Conservation (phyloP, 371 early-diverging fungal species). For the Mortierella sp. region DNA sequence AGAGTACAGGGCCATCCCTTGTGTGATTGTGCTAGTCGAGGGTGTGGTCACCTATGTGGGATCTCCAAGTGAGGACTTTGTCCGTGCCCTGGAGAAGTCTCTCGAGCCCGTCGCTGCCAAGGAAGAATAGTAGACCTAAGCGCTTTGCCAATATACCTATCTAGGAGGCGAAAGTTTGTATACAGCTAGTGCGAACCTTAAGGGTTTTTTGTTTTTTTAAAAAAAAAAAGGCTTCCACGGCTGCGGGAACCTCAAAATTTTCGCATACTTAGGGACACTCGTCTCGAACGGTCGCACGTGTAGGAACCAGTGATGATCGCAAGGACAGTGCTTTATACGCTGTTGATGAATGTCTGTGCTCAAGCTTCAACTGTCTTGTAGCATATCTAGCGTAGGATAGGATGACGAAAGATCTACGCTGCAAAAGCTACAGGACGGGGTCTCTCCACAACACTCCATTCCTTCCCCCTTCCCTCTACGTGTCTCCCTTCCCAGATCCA, state of each 20-base stretch:
- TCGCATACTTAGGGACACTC: no score
- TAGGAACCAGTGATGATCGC: no score
- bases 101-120: slow-evolving; percentile 19
- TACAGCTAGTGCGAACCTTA: no score
- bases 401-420: background rate
- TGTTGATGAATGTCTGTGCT: background rate
- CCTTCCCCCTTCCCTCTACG: background rate
- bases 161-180: background rate
- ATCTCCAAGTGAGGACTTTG: slow-evolving; percentile 15
- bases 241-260: no score
- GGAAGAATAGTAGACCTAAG: slow-evolving; percentile 5
- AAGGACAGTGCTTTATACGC: no score
- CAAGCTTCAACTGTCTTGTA: background rate
- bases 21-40: slow-evolving; percentile 39
- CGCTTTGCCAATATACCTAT: background rate
- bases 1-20: slow-evolving; percentile 44
- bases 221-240: no score
- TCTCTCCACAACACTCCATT: background rate
- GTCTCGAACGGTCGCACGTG: no score
- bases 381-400: background rate
- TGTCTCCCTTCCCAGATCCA: background rate
- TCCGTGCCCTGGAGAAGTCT: slow-evolving; percentile 19
- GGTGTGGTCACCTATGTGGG: slow-evolving; percentile 41
- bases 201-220: no score
- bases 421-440: background rate